Evolutionary conservation across 148 eudicot genomes (phyloP), one percentile per base, ranked within the genome.

Genomic region (Chenopodium suecicum): DNA sequence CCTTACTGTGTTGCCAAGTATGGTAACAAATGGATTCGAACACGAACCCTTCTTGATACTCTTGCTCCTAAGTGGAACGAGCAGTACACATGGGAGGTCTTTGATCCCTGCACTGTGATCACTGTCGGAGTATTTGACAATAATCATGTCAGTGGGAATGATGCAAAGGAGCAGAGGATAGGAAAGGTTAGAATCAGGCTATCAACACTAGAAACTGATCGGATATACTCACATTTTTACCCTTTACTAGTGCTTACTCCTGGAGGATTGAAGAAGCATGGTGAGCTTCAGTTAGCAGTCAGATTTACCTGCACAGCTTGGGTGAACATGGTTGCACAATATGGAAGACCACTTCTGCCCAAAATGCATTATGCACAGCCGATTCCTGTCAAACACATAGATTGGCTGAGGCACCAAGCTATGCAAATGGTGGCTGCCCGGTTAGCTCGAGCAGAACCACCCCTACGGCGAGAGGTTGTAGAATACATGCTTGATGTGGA

Each of bases 21-120:
- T 58, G 95, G 99, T 9, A 91, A 89, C 86, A 96, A 96, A 81
- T 96, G 99, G 99, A 89, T 96, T 77, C 89, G 99, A 31, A 96
- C 99, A 8, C 84, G 99, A 58, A 96, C 99, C 11, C 87, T 96
- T 54, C 90, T 94, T 13, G 85, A 96, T 85, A 92, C 94, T 0
- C 85, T 94, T 9, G 66, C 77, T 73, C 99, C 99, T 0, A 82
- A 84, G 7, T 96, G 98, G 98, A 91, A 96, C 78, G 99, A 96
- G 85, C 99, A 94, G 83, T 94, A 94, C 60, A 92, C 97, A 13
- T 96, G 99, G 99, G 99, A 96, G 78, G 99, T 96, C 32, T 77
- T 87, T 54, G 99, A 96, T 79, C 94, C 94, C 2, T 94, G 99
- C 84, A 96, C 99, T 1, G 93, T 96, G 31, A 88, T 96, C 77